phyloP scores from a whole-genome alignment of 2,329 filamentous ascomycete species.

The Curvularia hawaiiensis region DNA sequence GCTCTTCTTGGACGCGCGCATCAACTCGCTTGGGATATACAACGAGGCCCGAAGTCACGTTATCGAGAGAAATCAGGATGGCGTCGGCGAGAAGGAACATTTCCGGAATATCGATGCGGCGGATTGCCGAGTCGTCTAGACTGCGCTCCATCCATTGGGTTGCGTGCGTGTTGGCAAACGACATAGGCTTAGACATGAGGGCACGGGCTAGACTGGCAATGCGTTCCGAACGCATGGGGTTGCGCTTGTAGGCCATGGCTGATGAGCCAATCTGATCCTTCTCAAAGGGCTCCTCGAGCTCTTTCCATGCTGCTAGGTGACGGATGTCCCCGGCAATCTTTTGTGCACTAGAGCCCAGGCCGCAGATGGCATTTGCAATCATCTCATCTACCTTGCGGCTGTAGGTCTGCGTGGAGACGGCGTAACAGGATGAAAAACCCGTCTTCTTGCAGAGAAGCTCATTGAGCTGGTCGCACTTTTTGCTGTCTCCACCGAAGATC shows the following conservation, averaged over 20 bases:
- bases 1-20: constrained; percentile 69
- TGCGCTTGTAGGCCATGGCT: constrained; percentile 68
- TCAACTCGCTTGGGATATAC: constrained; percentile 77
- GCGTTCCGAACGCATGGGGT: constrained; percentile 64
- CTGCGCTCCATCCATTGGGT: constrained; percentile 80
- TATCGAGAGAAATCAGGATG: constrained; percentile 71
- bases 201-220: constrained; percentile 64
- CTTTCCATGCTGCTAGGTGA: constrained; percentile 76
- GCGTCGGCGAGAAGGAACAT: constrained; percentile 57
- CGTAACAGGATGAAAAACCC: constrained; percentile 65
- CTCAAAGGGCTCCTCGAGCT: constrained; percentile 85
- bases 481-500: constrained; percentile 66
- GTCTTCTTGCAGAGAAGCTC: constrained; percentile 68
- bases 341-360: constrained; percentile 78
- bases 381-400: constrained; percentile 82
- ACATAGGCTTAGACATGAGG: constrained; percentile 60
- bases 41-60: constrained; percentile 74
- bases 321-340: constrained; percentile 77
- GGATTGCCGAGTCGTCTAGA: constrained; percentile 76
- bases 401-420: constrained; percentile 75
- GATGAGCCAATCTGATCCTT: constrained; percentile 63
- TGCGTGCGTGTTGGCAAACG: constrained; percentile 67
- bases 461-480: constrained; percentile 66
- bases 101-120: constrained; percentile 59
- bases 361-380: constrained; percentile 79